Base-by-base conservation (phyloP, 2,329 filamentous ascomycete genomes). In the Diaporthe sp. region DNA sequence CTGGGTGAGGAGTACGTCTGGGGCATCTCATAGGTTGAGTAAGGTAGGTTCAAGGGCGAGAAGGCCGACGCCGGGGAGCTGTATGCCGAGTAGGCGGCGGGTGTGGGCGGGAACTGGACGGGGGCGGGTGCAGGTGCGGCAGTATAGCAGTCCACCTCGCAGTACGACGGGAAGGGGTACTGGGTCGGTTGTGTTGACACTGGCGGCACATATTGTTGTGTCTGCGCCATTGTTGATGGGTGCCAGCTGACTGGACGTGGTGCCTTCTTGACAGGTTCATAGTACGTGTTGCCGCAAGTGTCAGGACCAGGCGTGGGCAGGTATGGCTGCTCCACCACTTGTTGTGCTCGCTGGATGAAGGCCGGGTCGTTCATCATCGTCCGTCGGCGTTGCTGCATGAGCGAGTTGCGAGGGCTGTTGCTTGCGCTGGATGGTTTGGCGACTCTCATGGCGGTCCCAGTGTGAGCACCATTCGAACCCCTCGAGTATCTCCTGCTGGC, bases 201-300 rank as follows among this genome's bases (percentile, higher is more conserved):
- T 17, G 72, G 70, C 30, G 68, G 57, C 50, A 74, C 80, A 13
- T 68, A 68, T 70, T 85, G 83, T 64, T 83, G 81, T 75, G 83
- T 82, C 22, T 84, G 80, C 79, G 81, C 81, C 71, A 82, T 45
- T 80, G 92, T 89, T 30, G 89, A 89, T 3, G 93, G 92, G 81
- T 95, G 94, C 94, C 94, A 95, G 86, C 93, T 95, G 60, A 94
- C 86, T 8, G 93, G 93, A 55, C 93, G 89, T 70, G 84, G 83
- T 52, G 86, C 82, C 79, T 84, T 82, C 78, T 82, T 84, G 52
- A 82, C 76, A 5, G 80, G 82, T 35, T 83, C 81, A 73, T 82
- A 81, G 47, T 79, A 77, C 42, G 70, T 69, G 35, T 81, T 80
- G 76, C 77, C 82, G 12, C 81, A 82, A 77, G 81, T 80, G 72